A percentile compares a stretch with the other conserved stretches of the same genome.
Conservation (phyloP, 306 rosid species). For the Quercus parvula region DNA sequence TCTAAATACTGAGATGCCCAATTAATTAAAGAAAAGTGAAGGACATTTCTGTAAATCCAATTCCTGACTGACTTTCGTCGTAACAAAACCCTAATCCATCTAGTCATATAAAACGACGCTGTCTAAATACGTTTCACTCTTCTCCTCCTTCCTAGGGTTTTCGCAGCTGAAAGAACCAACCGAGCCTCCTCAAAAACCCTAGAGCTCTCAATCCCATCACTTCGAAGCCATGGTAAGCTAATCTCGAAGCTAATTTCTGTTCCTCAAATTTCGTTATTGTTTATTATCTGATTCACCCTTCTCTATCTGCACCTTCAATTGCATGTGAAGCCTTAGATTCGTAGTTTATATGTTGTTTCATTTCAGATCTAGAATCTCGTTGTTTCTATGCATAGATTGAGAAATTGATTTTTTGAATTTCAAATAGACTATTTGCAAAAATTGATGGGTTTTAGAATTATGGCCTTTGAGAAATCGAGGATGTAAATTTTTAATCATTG, state of each 20-base stretch:
- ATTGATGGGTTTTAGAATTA: too few relatives aligned
- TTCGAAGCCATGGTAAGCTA: constrained; percentile 34
- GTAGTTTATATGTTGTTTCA: neutral
- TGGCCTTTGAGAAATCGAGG: too few relatives aligned
- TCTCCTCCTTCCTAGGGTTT: constrained; percentile 15
- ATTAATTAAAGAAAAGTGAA: neutral
- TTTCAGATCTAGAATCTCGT: neutral
- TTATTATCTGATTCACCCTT: neutral
- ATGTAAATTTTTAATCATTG: too few relatives aligned
- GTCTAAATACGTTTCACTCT: neutral
- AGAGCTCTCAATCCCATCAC: neutral
- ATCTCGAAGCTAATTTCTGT: neutral
- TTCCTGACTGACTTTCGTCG: neutral
- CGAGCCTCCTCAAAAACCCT: neutral
- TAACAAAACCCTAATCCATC: constrained; percentile 30
- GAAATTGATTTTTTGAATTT: neutral
- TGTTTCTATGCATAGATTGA: neutral
- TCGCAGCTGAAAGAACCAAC: neutral
- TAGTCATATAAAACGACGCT: constrained; percentile 11
- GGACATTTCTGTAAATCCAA: constrained; percentile 17
- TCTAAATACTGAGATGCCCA: neutral
- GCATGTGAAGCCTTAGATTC: neutral
- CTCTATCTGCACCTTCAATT: neutral
- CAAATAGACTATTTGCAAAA: neutral
- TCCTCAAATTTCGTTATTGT: neutral